Percentiles rank a stretch among this genome's conserved stretches.
Conservation (phyloP, 306 rosid species). For the Quercus suber region DNA sequence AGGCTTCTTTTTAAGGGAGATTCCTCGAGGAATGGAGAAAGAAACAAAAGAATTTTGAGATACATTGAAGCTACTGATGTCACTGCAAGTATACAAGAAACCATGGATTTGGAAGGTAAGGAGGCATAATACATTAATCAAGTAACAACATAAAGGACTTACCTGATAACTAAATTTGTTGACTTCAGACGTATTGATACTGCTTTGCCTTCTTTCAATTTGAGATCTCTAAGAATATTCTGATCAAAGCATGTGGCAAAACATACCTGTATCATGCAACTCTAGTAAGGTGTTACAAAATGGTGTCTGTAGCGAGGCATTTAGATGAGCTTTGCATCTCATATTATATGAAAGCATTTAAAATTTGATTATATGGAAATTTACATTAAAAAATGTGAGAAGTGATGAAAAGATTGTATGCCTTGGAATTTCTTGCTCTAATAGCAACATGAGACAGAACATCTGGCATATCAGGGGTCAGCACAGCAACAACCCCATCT, state of each 20-base stretch:
- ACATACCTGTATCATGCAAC: constrained; percentile 29
- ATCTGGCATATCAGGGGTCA: constrained; percentile 37
- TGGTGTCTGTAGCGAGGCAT: neutral
- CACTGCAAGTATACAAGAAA: constrained; percentile 20
- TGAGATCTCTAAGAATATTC: constrained; percentile 25
- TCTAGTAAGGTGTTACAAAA: neutral
- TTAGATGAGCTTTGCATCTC: neutral
- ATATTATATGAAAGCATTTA: neutral
- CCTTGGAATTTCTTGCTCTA: constrained; percentile 41
- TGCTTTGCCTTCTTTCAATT: constrained; percentile 30
- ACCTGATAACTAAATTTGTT: constrained; percentile 28
- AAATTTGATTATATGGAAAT: neutral
- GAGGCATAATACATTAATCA: neutral
- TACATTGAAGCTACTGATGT: constrained; percentile 11
- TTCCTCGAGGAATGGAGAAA: constrained; percentile 15
- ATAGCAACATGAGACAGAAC: constrained; percentile 36
- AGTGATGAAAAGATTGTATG: neutral
- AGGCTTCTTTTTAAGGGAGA: constrained; percentile 20
- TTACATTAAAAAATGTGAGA: neutral
- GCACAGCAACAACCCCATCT: constrained; percentile 35
- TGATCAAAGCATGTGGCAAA: constrained; percentile 40
- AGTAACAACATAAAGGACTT: neutral
- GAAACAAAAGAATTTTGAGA: constrained; percentile 13
- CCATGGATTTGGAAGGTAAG: neutral
- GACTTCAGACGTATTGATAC: constrained; percentile 29